Conservation (phyloP, 768 basidiomycete species). For the Leccinellum albellum region DNA sequence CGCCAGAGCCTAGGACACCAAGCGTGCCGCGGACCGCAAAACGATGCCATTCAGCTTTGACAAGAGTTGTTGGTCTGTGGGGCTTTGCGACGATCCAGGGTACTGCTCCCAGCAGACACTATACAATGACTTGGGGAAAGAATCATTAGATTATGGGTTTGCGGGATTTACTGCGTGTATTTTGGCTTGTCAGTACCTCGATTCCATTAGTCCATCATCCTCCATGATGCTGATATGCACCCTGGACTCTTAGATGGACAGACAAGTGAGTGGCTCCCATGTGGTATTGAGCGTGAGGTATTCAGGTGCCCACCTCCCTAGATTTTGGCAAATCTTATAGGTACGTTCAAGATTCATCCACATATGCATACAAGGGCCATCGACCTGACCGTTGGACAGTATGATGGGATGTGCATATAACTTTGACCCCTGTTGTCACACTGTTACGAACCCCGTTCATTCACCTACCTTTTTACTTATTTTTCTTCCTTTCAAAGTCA, state of each 20-base stretch:
- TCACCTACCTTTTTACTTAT: no score
- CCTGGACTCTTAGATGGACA: constrained; percentile 55
- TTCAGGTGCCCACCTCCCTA: constrained; percentile 27
- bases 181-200: constrained; percentile 81
- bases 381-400: constrained; percentile 39
- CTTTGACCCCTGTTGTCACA: neutral
- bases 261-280: constrained; percentile 58
- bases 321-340: constrained; percentile 93
- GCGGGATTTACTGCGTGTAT: constrained; percentile 98
- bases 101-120: constrained; percentile 95
- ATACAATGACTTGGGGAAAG: constrained; percentile 91
- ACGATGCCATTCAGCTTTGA: constrained; percentile 91
- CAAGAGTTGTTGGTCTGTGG: constrained; percentile 97
- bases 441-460: no score
- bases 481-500: no score
- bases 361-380: neutral
- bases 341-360: constrained; percentile 40
- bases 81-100: constrained; percentile 78
- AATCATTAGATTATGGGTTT: constrained; percentile 93
- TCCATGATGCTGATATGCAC: neutral
- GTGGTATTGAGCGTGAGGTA: neutral
- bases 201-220: neutral
- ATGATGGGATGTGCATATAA: constrained; percentile 88
- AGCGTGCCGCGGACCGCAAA: constrained; percentile 87
- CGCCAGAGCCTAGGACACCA: constrained; percentile 72